Evolutionary conservation across 305 asterid genomes (phyloP), one percentile per base, ranked within the genome.

Genomic region (Rubia peregrina): DNA sequence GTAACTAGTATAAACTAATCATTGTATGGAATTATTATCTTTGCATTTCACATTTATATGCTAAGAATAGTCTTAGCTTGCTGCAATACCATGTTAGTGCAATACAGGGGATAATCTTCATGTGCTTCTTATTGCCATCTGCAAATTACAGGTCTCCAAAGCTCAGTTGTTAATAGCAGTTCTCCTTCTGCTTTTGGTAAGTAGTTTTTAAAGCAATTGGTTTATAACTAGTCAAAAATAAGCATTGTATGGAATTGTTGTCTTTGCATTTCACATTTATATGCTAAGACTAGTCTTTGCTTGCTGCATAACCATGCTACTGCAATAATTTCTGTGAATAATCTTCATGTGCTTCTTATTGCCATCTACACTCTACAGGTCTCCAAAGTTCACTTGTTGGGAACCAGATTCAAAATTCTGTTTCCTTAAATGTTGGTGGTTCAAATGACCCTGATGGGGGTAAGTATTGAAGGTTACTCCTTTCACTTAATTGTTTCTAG

Each of bases 381-480:
- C 80, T 74, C 76, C 91, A 81, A 78, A 75, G 72, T 79, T 78
- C 90, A 9, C 80, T 67, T 71, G 68, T 83, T 73, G 89, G 81
- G 68, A 86, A 71, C 81, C 83, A 80, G 77, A 86, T 65, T 78
- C 61, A 81, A 77, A 86, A 68, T 78, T 49, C 84, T 49, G 79
- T 69, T 71, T 75, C 85, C 16, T 19, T 77, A 19, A 79, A 76
- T 73, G 74, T 69, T 17, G 86, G 77, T 49, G 84, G 81, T 77
- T 73, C 95, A 38, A 79, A 86, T 71, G 92, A 89, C 61, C 84
- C 69, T 9, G 87, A 86, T 82, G 93, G 78, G 71, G 97, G 97
- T 90, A 84, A 81, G 88, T 72, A 66, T 70, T 80, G 76, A 59
- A 57, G 14, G 62, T 62, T 44, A 46, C n/a, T 21, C 67, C 53